Conservation (phyloP, 768 basidiomycete species). For the Amanita thiersii region DNA sequence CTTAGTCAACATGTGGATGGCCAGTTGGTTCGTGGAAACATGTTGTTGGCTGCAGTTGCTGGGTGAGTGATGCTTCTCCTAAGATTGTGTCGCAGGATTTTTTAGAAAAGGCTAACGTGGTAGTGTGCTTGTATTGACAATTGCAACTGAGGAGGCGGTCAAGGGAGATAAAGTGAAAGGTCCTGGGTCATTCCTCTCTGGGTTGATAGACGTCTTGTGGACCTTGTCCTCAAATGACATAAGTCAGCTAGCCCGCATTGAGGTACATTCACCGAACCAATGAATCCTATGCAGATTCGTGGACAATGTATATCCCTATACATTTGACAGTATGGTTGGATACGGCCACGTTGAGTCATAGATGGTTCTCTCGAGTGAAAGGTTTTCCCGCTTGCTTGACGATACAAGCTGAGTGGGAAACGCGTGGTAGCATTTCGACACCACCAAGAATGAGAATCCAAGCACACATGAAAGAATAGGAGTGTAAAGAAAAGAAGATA, state of each 20-base stretch:
- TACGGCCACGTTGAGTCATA: too few species aligned
- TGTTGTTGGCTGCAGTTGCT: slow-evolving; percentile 66
- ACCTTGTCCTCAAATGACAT: slow-evolving; percentile 24
- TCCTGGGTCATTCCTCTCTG: slow-evolving; percentile 58
- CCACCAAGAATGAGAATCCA: too few species aligned
- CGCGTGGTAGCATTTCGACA: too few species aligned
- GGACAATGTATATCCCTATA: too few species aligned
- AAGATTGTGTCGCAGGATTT: not conserved
- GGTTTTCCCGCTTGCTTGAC: too few species aligned
- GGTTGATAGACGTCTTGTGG: slow-evolving; percentile 53
- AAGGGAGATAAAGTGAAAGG: slow-evolving; percentile 42
- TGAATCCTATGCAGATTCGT: too few species aligned
- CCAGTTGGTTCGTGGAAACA: slow-evolving; percentile 63
- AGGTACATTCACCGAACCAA: slow-evolving; percentile 14
- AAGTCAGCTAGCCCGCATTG: slow-evolving; percentile 22
- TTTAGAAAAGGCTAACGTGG: slow-evolving; percentile 5
- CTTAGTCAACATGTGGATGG: slow-evolving; percentile 21
- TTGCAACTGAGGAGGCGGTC: slow-evolving; percentile 56
- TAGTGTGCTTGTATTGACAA: slow-evolving; percentile 50
- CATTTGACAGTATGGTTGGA: too few species aligned
- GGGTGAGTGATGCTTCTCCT: slow-evolving; percentile 43
- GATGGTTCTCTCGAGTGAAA: too few species aligned
- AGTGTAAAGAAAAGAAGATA: too few species aligned
- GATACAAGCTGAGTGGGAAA: too few species aligned
- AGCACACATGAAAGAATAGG: too few species aligned